Base-by-base conservation (phyloP, 257 asterid genomes). In the Euphrasia confusa region DNA sequence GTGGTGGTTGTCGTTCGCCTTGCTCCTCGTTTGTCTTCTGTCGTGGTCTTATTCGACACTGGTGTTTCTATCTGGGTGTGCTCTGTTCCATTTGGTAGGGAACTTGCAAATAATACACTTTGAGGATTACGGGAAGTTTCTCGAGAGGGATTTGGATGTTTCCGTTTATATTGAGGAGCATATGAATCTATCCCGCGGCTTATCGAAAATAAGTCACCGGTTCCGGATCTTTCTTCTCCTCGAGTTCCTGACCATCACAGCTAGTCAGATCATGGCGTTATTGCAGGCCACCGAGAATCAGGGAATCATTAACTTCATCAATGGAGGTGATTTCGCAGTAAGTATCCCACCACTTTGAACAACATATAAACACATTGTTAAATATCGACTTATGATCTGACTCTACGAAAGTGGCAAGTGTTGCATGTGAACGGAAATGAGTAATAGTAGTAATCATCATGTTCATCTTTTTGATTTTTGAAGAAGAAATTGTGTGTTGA, bases 271-370 rank as follows among this genome's bases (percentile, higher is more conserved):
- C 77, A 67, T 76, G 67, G 60, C 95, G 3, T 76, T 89, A 28
- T 62, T 89, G 75, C 86, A 81, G 75, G 77, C 95, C 64, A 84
- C 92, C 7, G 82, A 75, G 74, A 86, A 89, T 76, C 86, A 68
- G 64, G 74, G 91, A 49, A 73, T 83, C 55, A 80, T 87, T 71
- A 89, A 83, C 75, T 60, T 84, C 66, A 68, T 89, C 60, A 89
- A 89, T 71, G 94, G 82, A 63, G 95, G 94, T 24, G 95, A 89
- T 82, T 89, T 89, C 71, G 89, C 66, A 39, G 97, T 89, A 78
- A 30, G 87, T 69, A n/a, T 37, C 70, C 28, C 53, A 42, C 63
- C 60, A 28, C 62, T 32, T 47, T 68, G 33, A 55, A 4, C 42
- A 37, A 55, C 35, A 10, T 40, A n/a, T 15, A 4, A 50, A 9